Evolutionary conservation across 148 eudicot genomes (phyloP).

Genomic region (Spergularia marina): DNA sequence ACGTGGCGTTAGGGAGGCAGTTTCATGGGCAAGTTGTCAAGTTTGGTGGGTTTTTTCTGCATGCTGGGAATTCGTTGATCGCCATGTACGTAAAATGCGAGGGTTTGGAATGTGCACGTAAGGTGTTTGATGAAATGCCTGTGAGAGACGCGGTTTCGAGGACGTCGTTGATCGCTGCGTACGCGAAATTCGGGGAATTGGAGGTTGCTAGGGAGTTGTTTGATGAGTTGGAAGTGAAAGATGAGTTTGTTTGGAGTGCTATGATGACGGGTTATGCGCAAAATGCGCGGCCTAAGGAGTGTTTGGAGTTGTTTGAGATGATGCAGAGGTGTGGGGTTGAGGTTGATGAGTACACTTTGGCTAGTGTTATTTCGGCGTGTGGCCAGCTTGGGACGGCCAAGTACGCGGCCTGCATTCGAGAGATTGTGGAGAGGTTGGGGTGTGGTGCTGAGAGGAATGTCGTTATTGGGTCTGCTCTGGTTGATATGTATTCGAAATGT

Average conservation of each 20-base stretch:
- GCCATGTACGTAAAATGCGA: conserved; percentile 51
- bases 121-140: conserved; percentile 62
- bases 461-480: conserved; percentile 57
- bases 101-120: conserved; percentile 37
- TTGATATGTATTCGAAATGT: conserved; percentile 63
- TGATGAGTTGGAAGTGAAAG: conserved; percentile 44
- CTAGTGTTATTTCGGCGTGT: conserved; percentile 58
- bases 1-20: conserved; percentile 38
- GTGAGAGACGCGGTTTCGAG: conserved; percentile 42
- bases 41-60: conserved; percentile 46
- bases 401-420: conserved; percentile 38
- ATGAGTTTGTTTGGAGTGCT: conserved; percentile 45
- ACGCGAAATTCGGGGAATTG: conserved; percentile 43
- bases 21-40: conserved; percentile 42
- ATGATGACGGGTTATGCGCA: conserved; percentile 47
- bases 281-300: conserved; percentile 50
- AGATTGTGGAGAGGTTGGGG: conserved; percentile 48
- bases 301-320: conserved; percentile 40
- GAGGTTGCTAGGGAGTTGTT: conserved; percentile 43
- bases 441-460: conserved; percentile 39
- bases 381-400: conserved; percentile 51
- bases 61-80: conserved; percentile 41
- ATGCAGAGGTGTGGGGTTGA: conserved; percentile 40
- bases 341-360: conserved; percentile 50
- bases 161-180: conserved; percentile 47